Evolutionary conservation across 2,329 filamentous ascomycete genomes (phyloP), one percentile per base, ranked within the genome.

Genomic region (Aspergillus uvarum): DNA sequence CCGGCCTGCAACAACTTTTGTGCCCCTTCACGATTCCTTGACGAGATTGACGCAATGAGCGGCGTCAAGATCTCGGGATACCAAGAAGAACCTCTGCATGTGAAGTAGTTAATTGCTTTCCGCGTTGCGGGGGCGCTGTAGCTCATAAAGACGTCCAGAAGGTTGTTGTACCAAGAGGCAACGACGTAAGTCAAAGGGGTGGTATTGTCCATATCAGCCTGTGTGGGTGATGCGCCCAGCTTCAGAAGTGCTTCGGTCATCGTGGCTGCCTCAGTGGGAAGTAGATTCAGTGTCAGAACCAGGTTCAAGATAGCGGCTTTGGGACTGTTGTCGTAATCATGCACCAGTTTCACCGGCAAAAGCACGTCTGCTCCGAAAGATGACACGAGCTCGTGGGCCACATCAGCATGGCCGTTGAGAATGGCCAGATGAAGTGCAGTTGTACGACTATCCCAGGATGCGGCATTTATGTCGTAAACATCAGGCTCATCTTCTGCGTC

Each of bases 401-500:
- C 84, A 4, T 89, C 83, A 26, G 84, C 79, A 65, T 94, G 87
- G 0, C 90, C 91, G 61, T 86, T 85, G 1, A 90, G 73, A 61
- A 96, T 92, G 7, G 92, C 92, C 29, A 92, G 82, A 72, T 96
- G 92, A 5, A 96, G 80, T 1, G 92, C 86, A 12, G 89, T 89
- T 59, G 87, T 85, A 4, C 87, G 86, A 5, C 82, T 84, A 67
- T 96, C 91, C 92, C 92, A 96, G 1, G 90, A 86, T n/a, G 90
- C 71, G 1, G 89, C 84, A 65, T 96, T 88, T 61, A 93, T 82
- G 65, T 95, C 87, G 72, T 90, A 94, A 55, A 93, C 84, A 73
- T 96, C 91, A 0, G 91, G 90, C 21, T 90, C 89, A 10, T 88
- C 82, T 1, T 86, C 81, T 6, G 86, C 84, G 5, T 87, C 76